Evolutionary conservation across 2,329 filamentous ascomycete genomes (phyloP), one percentile per base, ranked within the genome.

Genomic region (Ophiostoma perfectum): DNA sequence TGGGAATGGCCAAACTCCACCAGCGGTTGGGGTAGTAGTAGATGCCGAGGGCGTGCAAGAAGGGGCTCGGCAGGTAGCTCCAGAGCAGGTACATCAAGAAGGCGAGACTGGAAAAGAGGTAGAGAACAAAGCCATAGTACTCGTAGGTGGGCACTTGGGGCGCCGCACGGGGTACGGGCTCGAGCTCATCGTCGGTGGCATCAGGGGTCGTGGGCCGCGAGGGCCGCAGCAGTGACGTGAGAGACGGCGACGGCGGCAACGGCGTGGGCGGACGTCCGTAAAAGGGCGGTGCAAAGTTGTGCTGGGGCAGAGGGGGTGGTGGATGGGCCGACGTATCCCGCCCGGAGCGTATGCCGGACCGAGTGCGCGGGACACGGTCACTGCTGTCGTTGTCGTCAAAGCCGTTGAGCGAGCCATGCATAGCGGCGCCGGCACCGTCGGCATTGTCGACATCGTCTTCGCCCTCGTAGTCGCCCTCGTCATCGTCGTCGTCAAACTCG

Each of bases 71-170:
- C 5, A 98, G 87, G 79, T 95, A 98, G 14, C 90, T 90, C 95
- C 93, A 97, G 11, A 89, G 81, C 14, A 89, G 80, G 77, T 87
- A 90, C 75, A 86, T 83, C 76, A 90, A 81, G 77, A 98, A 98
- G 1, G 88, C 88, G 66, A 95, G 82, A 36, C 89, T 92, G 71
- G 90, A 93, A 76, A 94, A 92, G 52, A 99, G 85, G 80, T 99
- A 98, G 65, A 99, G 86, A 67, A 96, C 94, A 80, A 99, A 99
- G 77, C 95, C 95, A 78, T 98, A 98, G 85, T 98, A 99, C 77
- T 99, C 95, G 81, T 99, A 98, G 0, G 95, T 99, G n/a, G 95
- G 95, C 2, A 99, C 93, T 76, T 95, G 93, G 1, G 95, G 95
- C 67, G 90, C 90, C 1, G 93, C 93, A 68, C 92, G 90, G 5